Evolutionary conservation across 768 basidiomycete species (phyloP), one percentile per base, ranked within the genome.

Genomic region (Chalciporus pseudorubinellus): DNA sequence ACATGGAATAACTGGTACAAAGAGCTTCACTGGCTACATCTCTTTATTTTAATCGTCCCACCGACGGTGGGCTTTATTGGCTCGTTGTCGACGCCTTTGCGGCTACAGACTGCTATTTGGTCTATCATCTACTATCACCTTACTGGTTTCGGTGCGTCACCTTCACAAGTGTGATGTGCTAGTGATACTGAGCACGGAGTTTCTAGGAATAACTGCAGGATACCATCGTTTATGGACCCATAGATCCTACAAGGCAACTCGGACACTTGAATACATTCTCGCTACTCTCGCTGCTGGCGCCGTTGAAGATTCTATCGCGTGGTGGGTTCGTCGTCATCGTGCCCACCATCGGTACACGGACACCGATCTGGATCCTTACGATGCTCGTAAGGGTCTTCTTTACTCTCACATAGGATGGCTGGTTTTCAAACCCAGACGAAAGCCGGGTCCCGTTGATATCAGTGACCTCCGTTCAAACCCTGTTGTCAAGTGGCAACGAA

Each of bases 241-340:
- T 68, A 82, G 95, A 44, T 76, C 89, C 0, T 98, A 94, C 73
- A 95, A 94, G 64, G 95, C 94, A 34, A 83, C 86, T 3, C 78
- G 79, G 52, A 85, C 89, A 22, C 76, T 95, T 10, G 85, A 95
- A 69, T 95, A 91, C 67, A 71, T 82, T 64, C 82, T 95, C 41
- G 89, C 92, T 28, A 63, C 87, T 38, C 83, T 85, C 10, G 95
- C 92, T 50, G 84, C 91, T 1, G 94, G 94, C 39, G 92, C 91
- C 8, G 86, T 93, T 46, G 83, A 98, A 66, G 93, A 92, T 8
- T 95, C 93, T 20, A 94, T 98, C 77, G 89, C 89, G 66, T 97
- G 95, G 94, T 98, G 95, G 95, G 85, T 85, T 26, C 81, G 93
- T 46, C 91, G 92, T 43, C 94, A 98, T 75, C 88, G 94, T 51